A percentile compares a stretch with the other conserved stretches of the same genome.
Conservation (phyloP, 805 yeast genomes). For the Clavispora phyllophila region DNA sequence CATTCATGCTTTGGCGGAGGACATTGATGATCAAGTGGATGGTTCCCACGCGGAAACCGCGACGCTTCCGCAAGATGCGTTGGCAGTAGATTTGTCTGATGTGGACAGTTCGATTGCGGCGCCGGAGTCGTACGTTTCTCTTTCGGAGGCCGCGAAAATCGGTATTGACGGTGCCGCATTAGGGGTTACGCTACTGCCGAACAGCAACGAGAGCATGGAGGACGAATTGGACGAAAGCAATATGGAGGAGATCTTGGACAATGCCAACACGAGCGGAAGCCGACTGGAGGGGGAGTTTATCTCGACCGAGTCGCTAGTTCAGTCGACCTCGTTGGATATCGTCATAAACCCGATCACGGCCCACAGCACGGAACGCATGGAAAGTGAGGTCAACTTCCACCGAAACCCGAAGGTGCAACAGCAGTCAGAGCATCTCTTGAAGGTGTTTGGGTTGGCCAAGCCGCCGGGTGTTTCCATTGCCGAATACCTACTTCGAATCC, state of each 20-base stretch:
- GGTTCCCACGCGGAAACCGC: slow-evolving; percentile 6
- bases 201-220: background rate
- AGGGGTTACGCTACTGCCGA: background rate
- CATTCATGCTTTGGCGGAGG: slow-evolving; percentile 5
- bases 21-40: background rate
- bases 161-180: background rate
- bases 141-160: background rate
- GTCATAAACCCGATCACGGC: slow-evolving; percentile 14
- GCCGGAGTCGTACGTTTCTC: background rate
- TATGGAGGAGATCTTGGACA: background rate
- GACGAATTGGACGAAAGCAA: background rate
- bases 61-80: slow-evolving; percentile 5
- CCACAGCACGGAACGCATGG: slow-evolving; percentile 16
- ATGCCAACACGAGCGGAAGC: background rate
- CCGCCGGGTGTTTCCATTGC: slow-evolving; percentile 32
- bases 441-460: slow-evolving; percentile 29
- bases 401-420: slow-evolving; percentile 11
- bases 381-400: slow-evolving; percentile 18
- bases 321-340: slow-evolving; percentile 11
- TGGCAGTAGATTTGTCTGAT: background rate
- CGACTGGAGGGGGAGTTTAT: slow-evolving; percentile 7
- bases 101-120: background rate
- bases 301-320: slow-evolving; percentile 20
- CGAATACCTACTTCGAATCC: slow-evolving; percentile 32
- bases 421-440: slow-evolving; percentile 27